Percentiles rank a stretch among this genome's conserved stretches.
Evolutionary conservation across 768 basidiomycete genomes (phyloP).

Genomic region (Rubroboletus satanas): DNA sequence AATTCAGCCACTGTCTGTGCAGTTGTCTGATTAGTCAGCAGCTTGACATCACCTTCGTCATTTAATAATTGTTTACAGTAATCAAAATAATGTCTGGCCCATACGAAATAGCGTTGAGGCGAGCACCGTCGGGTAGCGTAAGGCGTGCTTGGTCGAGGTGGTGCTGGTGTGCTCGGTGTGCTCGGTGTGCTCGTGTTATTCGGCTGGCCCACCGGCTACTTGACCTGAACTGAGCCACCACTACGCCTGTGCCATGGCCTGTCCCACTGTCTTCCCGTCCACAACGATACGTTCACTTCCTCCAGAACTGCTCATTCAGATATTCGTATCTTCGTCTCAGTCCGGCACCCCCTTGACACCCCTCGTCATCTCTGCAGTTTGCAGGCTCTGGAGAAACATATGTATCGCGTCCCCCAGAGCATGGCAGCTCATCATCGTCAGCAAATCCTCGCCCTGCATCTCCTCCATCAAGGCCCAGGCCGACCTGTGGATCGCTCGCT

Average conservation of each 20-base stretch:
- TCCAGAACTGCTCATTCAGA: conserved; percentile 58
- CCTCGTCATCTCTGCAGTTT: conserved; percentile 50
- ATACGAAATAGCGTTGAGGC: no score
- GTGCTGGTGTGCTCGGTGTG: no score
- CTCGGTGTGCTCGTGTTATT: no score
- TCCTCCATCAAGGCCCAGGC: conserved; percentile 45
- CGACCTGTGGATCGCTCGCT: conserved; percentile 50
- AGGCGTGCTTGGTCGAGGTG: no score
- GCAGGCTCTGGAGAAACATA: conserved; percentile 55
- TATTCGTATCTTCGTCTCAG: conserved; percentile 46
- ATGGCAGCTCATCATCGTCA: conserved; percentile 58
- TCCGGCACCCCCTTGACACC: conserved; percentile 45
- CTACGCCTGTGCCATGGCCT: not conserved
- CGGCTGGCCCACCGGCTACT: not conserved
- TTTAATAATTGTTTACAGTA: no score
- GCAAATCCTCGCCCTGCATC: conserved; percentile 37
- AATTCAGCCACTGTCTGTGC: conserved; percentile 37
- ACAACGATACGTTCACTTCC: conserved; percentile 40
- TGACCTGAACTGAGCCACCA: not conserved
- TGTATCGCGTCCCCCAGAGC: conserved; percentile 50
- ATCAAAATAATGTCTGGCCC: no score
- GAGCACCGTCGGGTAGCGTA: no score
- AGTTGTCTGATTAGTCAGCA: conserved; percentile 42
- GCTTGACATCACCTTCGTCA: not conserved
- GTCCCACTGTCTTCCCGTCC: not conserved